Conservation (phyloP, 805 yeast species). For the Suhomyces pyralidae region DNA sequence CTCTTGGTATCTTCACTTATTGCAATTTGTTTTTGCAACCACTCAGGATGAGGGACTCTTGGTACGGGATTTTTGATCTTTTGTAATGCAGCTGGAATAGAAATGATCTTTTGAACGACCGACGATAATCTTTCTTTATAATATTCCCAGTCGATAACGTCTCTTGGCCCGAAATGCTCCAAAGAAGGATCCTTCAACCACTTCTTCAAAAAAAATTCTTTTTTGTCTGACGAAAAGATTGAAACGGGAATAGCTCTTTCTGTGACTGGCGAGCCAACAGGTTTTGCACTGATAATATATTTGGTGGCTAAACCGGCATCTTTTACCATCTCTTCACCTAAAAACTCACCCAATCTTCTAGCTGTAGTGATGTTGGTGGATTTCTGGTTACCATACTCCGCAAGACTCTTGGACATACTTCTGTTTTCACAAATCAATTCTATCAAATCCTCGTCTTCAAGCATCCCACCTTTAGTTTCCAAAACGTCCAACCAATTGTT, state of each 20-base stretch:
- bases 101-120: slow-evolving; percentile 89
- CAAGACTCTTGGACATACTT: slow-evolving; percentile 88
- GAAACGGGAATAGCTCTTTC: slow-evolving; percentile 97
- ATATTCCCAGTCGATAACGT: slow-evolving; percentile 89
- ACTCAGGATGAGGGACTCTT: slow-evolving; percentile 87
- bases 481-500: slow-evolving; percentile 94
- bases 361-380: slow-evolving; percentile 97
- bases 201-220: slow-evolving; percentile 69
- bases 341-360: slow-evolving; percentile 83
- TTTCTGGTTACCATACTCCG: slow-evolving; percentile 85
- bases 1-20: slow-evolving; percentile 62
- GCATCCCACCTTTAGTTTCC: slow-evolving; percentile 78
- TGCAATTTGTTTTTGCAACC: slow-evolving; percentile 71
- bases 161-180: slow-evolving; percentile 81
- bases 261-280: slow-evolving; percentile 84
- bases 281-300: slow-evolving; percentile 83
- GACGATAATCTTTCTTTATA: slow-evolving; percentile 88
- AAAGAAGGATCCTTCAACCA: slow-evolving; percentile 83
- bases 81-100: slow-evolving; percentile 97
- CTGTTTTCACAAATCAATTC: slow-evolving; percentile 95
- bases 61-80: slow-evolving; percentile 89
- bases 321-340: slow-evolving; percentile 94
- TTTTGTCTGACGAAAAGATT: slow-evolving; percentile 86
- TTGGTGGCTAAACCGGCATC: slow-evolving; percentile 95
- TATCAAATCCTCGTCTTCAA: slow-evolving; percentile 91